Conservation (phyloP, 225 moss, liverwort and hornwort species). For the Antitrichia curtipendula region DNA sequence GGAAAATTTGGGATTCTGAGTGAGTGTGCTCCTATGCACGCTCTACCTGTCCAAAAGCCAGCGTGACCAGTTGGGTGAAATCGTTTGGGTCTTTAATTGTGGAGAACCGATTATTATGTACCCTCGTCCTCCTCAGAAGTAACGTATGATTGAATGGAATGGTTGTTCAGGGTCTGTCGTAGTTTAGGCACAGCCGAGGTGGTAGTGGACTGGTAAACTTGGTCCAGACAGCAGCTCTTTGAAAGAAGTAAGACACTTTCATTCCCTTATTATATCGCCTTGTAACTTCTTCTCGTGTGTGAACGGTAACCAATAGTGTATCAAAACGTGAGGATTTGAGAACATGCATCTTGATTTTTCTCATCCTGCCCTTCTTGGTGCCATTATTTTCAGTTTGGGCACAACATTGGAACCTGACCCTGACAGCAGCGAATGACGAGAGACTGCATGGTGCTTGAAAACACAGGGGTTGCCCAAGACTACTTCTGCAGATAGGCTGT, state of each 20-base stretch:
- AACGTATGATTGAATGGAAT: conserved; percentile 15
- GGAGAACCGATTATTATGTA: neutral
- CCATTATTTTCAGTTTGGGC: conserved; percentile 27
- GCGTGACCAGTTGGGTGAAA: neutral
- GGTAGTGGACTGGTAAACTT: conserved; percentile 19
- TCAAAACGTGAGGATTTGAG: neutral
- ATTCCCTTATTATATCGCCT: neutral
- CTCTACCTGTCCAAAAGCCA: neutral
- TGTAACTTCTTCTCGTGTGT: neutral
- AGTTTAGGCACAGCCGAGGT: conserved; percentile 16
- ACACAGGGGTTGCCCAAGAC: conserved; percentile 23
- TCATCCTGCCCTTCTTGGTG: conserved; percentile 9
- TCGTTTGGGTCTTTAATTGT: neutral
- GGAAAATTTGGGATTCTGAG: neutral
- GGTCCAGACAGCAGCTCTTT: conserved; percentile 18
- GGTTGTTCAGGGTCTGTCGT: conserved; percentile 22
- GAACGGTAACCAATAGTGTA: neutral
- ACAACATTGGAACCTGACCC: conserved; percentile 22
- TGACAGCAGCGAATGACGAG: conserved; percentile 42
- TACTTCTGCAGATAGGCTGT: conserved; percentile 15
- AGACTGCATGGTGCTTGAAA: conserved; percentile 38
- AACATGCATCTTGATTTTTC: neutral
- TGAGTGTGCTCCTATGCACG: neutral
- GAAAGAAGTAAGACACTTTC: conserved; percentile 12
- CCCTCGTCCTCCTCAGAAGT: neutral